A percentile compares a stretch with the other conserved stretches of the same genome.
phyloP scores from a whole-genome alignment of 2,329 filamentous ascomycete genomes.

The Cladosporium velox region DNA sequence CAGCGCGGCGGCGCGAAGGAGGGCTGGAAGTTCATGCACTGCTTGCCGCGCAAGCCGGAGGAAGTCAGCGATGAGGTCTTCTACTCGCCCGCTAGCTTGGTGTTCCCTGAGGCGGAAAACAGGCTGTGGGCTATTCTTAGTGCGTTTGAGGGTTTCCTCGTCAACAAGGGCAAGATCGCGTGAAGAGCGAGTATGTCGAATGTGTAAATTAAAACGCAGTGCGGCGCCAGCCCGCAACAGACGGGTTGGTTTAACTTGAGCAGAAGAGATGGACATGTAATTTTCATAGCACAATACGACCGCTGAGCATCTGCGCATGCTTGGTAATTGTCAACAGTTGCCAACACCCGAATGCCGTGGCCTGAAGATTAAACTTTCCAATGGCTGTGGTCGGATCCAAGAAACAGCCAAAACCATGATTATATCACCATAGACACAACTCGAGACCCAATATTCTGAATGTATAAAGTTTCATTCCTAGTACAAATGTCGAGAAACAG shows the following conservation, averaged over 20 bases:
- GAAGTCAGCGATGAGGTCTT: slow-evolving; percentile 96
- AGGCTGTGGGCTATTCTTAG: slow-evolving; percentile 85
- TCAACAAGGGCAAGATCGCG: slow-evolving; percentile 82
- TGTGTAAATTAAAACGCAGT: neutral
- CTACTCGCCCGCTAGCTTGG: slow-evolving; percentile 79
- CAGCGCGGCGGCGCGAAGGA: slow-evolving; percentile 81
- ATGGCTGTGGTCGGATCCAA: neutral
- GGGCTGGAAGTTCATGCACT: slow-evolving; percentile 98
- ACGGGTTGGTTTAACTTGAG: neutral
- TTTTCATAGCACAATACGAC: neutral
- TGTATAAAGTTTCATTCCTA: neutral
- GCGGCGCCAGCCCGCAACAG: neutral
- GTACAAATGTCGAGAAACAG: neutral
- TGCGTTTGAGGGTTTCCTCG: slow-evolving; percentile 83
- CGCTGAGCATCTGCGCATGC: too few species aligned
- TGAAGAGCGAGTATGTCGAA: too few species aligned
- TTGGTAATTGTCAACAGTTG: neutral
- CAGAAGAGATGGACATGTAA: neutral
- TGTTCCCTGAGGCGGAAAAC: slow-evolving; percentile 94
- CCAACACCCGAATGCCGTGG: neutral
- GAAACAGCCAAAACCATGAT: neutral
- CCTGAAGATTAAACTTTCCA: neutral
- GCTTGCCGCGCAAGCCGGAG: slow-evolving; percentile 85
- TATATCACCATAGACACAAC: neutral
- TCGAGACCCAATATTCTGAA: neutral